Conservation (phyloP, 805 yeast species). For the Zygosaccharomyces rouxii region DNA sequence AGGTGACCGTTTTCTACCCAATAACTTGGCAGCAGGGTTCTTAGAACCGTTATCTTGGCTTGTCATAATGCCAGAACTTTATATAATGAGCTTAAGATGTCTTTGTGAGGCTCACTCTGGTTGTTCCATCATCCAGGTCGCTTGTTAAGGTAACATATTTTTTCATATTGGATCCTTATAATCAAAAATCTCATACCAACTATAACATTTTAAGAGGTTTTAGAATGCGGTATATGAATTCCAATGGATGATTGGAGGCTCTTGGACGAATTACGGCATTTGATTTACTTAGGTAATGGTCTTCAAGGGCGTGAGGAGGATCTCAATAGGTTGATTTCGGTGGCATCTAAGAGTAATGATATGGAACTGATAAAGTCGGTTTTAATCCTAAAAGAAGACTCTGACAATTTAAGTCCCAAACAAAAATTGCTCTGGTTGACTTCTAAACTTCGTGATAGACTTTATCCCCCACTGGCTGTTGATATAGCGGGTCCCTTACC, state of each 20-base stretch:
- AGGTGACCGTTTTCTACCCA: constrained; percentile 24
- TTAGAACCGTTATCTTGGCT: not conserved
- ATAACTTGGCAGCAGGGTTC: constrained; percentile 5
- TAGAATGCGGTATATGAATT: not conserved
- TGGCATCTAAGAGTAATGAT: constrained; percentile 15
- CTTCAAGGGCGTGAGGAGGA: not conserved
- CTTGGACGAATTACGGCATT: constrained; percentile 9
- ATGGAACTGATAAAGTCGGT: constrained; percentile 12
- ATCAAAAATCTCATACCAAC: not conserved
- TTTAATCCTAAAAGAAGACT: constrained; percentile 14
- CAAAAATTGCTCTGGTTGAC: constrained; percentile 27
- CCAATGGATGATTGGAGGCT: constrained; percentile 12
- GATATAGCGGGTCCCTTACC: constrained; percentile 19
- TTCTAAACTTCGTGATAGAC: constrained; percentile 14
- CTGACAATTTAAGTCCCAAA: constrained; percentile 8
- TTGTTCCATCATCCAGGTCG: not conserved
- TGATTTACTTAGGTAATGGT: constrained; percentile 7
- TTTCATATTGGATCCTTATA: not conserved
- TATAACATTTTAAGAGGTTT: not conserved
- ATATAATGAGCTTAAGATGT: not conserved
- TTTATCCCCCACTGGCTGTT: constrained; percentile 29
- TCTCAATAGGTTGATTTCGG: constrained; percentile 2
- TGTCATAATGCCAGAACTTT: not conserved
- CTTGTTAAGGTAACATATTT: constrained; percentile 3
- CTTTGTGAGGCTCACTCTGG: constrained; percentile 1